Percentiles rank a stretch among this genome's conserved stretches.
Evolutionary conservation across 2,329 filamentous ascomycete genomes (phyloP).

Genomic region (Pestalotiopsis sp.): DNA sequence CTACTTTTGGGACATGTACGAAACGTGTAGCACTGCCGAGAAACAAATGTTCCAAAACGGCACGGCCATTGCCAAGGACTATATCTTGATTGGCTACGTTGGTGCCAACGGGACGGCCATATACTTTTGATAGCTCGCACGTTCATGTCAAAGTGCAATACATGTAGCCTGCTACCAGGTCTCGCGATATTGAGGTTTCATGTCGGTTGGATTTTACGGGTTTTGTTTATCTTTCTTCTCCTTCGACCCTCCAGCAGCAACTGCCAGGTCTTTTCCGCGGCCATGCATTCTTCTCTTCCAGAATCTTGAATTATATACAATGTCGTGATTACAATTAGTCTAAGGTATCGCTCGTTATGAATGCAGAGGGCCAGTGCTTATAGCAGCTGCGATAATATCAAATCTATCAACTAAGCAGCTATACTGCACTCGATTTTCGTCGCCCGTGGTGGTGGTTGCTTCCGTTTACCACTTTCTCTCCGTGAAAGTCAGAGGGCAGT

Average conservation of each 20-base stretch:
- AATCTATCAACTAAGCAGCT: not conserved
- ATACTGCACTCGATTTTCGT: not conserved
- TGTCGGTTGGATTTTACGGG: not conserved
- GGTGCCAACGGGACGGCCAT: constrained; percentile 3
- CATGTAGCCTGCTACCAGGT: not conserved
- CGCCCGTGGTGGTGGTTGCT: not conserved
- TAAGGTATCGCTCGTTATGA: constrained; percentile 20
- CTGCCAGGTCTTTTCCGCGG: not conserved
- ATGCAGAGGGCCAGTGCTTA: constrained; percentile 1
- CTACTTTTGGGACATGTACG: constrained; percentile 16
- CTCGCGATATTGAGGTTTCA: not conserved
- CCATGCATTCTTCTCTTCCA: not conserved
- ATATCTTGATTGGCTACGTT: constrained; percentile 9
- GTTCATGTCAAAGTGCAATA: not conserved
- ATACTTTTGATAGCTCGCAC: not conserved
- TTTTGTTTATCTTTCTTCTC: not conserved
- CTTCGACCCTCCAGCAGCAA: not conserved
- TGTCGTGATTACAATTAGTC: constrained; percentile 26
- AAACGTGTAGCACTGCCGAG: constrained; percentile 10
- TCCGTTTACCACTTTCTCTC: constrained; percentile 49
- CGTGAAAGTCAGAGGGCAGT: constrained; percentile 78
- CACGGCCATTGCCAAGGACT: constrained; percentile 13
- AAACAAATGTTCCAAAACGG: constrained; percentile 3
- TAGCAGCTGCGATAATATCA: not conserved
- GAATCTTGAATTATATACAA: constrained; percentile 21